These are phyloP conservation scores for Colletotrichum higginsianum DNA, from an alignment of 2,329 filamentous ascomycete species.

Conservation along the genomic window DNA sequence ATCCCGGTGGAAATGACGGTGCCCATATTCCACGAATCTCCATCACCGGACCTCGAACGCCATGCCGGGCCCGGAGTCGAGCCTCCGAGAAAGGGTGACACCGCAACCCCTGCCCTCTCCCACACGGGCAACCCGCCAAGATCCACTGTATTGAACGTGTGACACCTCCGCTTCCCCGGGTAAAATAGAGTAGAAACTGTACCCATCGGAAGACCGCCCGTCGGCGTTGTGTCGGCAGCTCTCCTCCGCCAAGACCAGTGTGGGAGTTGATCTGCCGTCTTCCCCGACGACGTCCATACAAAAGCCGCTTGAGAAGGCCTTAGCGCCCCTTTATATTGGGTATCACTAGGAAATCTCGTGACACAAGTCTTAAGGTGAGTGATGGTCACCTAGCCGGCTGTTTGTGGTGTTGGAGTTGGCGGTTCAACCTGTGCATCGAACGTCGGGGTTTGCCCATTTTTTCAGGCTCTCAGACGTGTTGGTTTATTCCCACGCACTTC, in stretches of 20 bases:
- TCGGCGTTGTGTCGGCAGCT: not conserved
- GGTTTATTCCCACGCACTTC: too few relatives aligned
- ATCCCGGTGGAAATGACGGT: not conserved
- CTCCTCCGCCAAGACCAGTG: not conserved
- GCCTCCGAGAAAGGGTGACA: constrained; percentile 11
- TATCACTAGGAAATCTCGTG: too few relatives aligned
- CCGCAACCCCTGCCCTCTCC: not conserved
- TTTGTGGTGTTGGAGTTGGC: not conserved
- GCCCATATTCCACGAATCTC: constrained; percentile 16
- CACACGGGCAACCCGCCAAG: not conserved
- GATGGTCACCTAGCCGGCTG: not conserved
- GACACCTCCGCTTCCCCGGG: not conserved
- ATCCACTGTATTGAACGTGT: not conserved
- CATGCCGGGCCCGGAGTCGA: constrained; percentile 1
- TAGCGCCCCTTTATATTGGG: not conserved
- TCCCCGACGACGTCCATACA: not conserved
- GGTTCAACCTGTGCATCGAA: too few relatives aligned
- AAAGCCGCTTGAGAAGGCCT: too few relatives aligned
- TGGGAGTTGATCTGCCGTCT: not conserved
- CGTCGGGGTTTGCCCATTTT: too few relatives aligned
- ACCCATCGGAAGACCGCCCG: not conserved
- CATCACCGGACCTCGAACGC: not conserved
- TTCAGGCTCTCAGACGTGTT: too few relatives aligned
- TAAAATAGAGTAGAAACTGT: not conserved
- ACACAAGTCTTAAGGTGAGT: too few relatives aligned